Conservation (phyloP, 2,329 filamentous ascomycete genomes). For the Emergomyces pasteurianus region DNA sequence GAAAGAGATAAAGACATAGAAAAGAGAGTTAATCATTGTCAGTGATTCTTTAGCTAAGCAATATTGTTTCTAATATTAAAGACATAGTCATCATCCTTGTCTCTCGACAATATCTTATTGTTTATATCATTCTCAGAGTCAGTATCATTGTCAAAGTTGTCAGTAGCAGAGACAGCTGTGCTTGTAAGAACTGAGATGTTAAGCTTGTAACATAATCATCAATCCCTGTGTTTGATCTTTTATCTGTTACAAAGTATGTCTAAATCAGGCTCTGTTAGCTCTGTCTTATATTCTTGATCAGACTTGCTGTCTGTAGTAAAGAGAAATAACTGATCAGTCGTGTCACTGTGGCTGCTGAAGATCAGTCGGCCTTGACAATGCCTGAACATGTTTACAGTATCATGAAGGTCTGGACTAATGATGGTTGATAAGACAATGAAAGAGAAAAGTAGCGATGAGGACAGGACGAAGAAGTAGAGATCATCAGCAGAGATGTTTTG, state of each 20-base stretch:
- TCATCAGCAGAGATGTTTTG: background rate
- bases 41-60: background rate
- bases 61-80: background rate
- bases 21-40: background rate
- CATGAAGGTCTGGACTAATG: background rate
- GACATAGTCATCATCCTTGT: constrained; percentile 1
- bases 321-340: background rate
- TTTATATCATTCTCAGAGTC: background rate
- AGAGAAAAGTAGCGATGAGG: background rate
- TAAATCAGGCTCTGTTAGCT: background rate
- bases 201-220: background rate
- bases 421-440: background rate
- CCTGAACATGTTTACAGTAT: background rate
- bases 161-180: background rate
- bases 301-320: background rate
- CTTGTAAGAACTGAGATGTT: background rate
- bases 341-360: background rate
- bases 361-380: background rate
- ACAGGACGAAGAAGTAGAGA: background rate
- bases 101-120: background rate
- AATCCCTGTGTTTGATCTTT: background rate
- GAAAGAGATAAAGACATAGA: too few species aligned
- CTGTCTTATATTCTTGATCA: background rate
- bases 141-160: background rate
- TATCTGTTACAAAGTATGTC: background rate